phyloP scores from a whole-genome alignment of 2,329 filamentous ascomycete species.

The Clarireedia sp. region DNA sequence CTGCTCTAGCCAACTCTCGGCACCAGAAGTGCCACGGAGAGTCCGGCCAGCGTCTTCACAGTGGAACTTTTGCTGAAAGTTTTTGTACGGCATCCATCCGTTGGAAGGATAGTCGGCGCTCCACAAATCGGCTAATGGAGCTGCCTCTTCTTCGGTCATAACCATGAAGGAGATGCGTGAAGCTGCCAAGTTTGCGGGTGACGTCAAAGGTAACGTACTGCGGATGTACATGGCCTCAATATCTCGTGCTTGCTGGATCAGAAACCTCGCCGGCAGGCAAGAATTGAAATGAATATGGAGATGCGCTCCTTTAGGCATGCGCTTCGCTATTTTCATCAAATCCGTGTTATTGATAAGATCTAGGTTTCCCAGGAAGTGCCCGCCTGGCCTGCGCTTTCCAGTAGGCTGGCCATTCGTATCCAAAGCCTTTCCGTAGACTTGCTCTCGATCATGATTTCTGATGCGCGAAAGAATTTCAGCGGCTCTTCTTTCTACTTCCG shows the following conservation, averaged over 20 bases:
- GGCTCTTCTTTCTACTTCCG: conserved; percentile 24
- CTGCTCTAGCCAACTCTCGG: conserved; percentile 46
- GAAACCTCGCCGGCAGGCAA: conserved; percentile 53
- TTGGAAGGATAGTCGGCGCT: conserved; percentile 38
- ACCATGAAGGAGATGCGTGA: conserved; percentile 28
- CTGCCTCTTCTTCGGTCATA: conserved; percentile 24
- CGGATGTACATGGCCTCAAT: conserved; percentile 63
- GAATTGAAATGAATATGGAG: conserved; percentile 73
- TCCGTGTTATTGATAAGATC: conserved; percentile 47
- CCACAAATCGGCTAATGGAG: conserved; percentile 40
- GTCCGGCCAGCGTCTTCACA: conserved; percentile 24
- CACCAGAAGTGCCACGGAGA: conserved; percentile 25
- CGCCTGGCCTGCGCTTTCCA: conserved; percentile 31
- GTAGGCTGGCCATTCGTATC: conserved; percentile 16
- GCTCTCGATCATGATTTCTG: conserved; percentile 24
- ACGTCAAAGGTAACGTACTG: conserved; percentile 46
- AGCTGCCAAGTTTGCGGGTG: conserved; percentile 14
- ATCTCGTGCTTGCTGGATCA: conserved; percentile 46
- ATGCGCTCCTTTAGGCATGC: conserved; percentile 64
- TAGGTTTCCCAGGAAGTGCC: conserved; percentile 51
- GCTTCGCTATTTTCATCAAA: conserved; percentile 47
- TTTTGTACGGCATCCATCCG: conserved; percentile 38
- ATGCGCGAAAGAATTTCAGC: conserved; percentile 24
- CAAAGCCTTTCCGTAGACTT: conserved; percentile 19
- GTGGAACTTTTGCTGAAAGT: conserved; percentile 35